A percentile compares a stretch with the other conserved stretches of the same genome.
Conservation (phyloP, 2,329 filamentous ascomycete genomes). For the Thielaviopsis ethacetica region DNA sequence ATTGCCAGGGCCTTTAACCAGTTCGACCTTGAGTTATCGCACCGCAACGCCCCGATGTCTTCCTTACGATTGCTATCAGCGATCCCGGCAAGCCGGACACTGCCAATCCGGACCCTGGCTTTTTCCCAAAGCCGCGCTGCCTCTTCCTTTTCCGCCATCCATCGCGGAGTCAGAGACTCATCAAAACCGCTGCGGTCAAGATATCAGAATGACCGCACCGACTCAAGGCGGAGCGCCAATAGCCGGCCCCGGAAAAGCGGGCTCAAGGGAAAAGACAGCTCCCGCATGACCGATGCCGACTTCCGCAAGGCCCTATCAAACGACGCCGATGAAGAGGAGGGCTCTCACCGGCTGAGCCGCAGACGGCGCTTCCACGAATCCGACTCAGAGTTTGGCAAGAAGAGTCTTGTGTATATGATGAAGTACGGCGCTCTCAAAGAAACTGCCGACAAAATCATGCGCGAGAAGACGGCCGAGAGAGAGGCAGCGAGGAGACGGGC, state of each 20-base stretch:
- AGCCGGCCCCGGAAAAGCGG: background rate
- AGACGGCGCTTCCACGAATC: conserved; percentile 36
- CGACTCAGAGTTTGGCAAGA: conserved; percentile 33
- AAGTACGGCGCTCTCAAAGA: conserved; percentile 29
- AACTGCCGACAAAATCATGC: conserved; percentile 12
- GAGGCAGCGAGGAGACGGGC: conserved; percentile 1
- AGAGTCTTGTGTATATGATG: conserved; percentile 37
- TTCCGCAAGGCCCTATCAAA: conserved; percentile 18
- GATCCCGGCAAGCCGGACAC: background rate
- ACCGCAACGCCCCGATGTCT: background rate
- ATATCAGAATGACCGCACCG: background rate
- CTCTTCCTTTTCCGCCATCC: conserved; percentile 46
- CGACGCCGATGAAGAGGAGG: conserved; percentile 18
- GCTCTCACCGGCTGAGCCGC: conserved; percentile 26
- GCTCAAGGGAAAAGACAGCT: background rate
- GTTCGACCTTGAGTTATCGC: background rate
- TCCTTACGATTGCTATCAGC: background rate
- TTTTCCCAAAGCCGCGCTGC: conserved; percentile 1
- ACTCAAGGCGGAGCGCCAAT: background rate
- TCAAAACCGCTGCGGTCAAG: background rate
- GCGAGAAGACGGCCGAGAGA: conserved; percentile 8
- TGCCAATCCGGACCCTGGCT: background rate
- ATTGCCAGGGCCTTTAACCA: no score
- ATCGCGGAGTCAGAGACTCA: conserved; percentile 34
- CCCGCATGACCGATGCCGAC: conserved; percentile 7